A percentile compares a stretch with the other conserved stretches of the same genome.
Evolutionary conservation across 78 protist genomes (phyloP).

Genomic region (Monosiga brevicollis): DNA sequence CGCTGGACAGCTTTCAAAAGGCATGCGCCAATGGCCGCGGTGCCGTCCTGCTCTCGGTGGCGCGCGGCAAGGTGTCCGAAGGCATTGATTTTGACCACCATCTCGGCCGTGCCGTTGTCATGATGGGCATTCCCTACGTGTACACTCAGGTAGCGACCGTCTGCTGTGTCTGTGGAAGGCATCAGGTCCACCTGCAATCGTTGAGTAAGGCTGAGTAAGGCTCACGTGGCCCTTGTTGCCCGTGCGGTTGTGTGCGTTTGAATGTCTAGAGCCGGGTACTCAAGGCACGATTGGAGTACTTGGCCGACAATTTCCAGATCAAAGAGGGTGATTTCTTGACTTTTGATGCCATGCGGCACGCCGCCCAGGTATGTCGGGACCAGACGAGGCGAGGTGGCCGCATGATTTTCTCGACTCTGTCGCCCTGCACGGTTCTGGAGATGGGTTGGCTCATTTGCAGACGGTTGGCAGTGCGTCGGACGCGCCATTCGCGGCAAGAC

Average conservation of each 20-base stretch:
- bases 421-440: too few species aligned
- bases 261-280: background rate
- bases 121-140: constrained; percentile 89
- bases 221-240: background rate
- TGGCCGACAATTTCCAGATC: constrained; percentile 42
- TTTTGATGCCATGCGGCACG: constrained; percentile 96
- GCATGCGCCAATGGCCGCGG: constrained; percentile 87
- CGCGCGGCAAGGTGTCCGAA: constrained; percentile 95
- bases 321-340: constrained; percentile 76
- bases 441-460: too few species aligned
- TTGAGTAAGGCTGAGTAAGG: background rate
- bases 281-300: constrained; percentile 60
- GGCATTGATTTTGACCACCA: constrained; percentile 95
- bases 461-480: constrained; percentile 95
- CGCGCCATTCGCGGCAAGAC: constrained; percentile 91
- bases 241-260: background rate
- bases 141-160: constrained; percentile 47
- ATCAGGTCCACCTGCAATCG: background rate
- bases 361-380: constrained; percentile 67
- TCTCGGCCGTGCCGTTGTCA: constrained; percentile 83
- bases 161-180: constrained; percentile 28
- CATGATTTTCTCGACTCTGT: too few species aligned
- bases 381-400: too few species aligned
- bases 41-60: constrained; percentile 91
- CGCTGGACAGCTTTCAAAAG: constrained; percentile 81